Evolutionary conservation across 768 basidiomycete genomes (phyloP).

Genomic region (Amanita inopinata): DNA sequence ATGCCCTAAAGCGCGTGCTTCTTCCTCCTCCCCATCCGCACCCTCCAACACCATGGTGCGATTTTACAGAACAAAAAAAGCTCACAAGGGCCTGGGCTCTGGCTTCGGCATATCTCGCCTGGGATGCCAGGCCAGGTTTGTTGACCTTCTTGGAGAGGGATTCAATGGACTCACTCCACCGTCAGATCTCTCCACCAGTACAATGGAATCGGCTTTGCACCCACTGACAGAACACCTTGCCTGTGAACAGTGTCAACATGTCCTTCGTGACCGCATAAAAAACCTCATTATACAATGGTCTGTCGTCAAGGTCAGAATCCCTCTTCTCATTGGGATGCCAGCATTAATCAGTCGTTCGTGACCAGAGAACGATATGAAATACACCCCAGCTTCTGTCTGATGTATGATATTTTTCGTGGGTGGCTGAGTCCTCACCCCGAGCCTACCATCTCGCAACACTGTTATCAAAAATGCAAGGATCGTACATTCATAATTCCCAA

Average conservation of each 20-base stretch:
- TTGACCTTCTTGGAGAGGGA: conserved; percentile 2
- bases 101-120: conserved; percentile 73
- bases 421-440: no score
- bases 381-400: background rate
- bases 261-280: conserved; percentile 57
- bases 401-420: background rate
- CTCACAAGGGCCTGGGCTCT: conserved; percentile 75
- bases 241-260: conserved; percentile 58
- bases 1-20: conserved; percentile 73
- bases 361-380: conserved; percentile 47
- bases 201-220: conserved; percentile 63
- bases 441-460: background rate
- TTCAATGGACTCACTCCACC: conserved; percentile 11
- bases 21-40: conserved; percentile 69
- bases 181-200: conserved; percentile 63
- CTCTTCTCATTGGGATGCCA: background rate
- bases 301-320: conserved; percentile 51
- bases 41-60: conserved; percentile 57
- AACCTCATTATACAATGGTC: conserved; percentile 70
- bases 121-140: conserved; percentile 75
- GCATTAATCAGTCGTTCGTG: conserved; percentile 7
- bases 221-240: conserved; percentile 60
- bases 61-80: conserved; percentile 70
- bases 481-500: background rate
- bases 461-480: background rate